Evolutionary conservation across 169 alveolate species (phyloP).

Genomic region (Eimeria acervulina): DNA sequence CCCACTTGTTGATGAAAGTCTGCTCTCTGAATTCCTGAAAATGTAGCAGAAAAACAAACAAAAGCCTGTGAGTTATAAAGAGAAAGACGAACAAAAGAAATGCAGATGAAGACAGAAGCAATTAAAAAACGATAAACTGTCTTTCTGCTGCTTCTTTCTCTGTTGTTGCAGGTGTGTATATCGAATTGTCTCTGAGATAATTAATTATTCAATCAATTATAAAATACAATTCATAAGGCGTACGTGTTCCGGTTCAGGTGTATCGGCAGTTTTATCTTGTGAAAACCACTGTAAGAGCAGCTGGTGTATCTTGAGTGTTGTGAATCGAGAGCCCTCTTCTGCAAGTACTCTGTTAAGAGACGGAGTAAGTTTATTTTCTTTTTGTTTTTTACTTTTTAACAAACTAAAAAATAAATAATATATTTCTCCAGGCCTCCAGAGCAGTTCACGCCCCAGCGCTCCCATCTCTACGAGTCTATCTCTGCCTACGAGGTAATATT

Average conservation of each 20-base stretch:
- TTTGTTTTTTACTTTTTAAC: not conserved
- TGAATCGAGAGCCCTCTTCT: conserved; percentile 1
- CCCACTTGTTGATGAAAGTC: not conserved
- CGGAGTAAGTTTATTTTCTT: not conserved
- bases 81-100: not conserved
- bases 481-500: conserved; percentile 58
- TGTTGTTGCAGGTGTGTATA: too few relatives aligned
- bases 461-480: conserved; percentile 71
- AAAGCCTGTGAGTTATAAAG: too few relatives aligned
- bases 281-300: not conserved
- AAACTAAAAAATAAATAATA: not conserved
- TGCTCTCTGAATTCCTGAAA: conserved; percentile 20
- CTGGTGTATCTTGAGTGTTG: conserved; percentile 3
- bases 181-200: too few relatives aligned
- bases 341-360: not conserved
- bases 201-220: not conserved
- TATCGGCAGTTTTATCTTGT: not conserved
- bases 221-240: not conserved
- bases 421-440: conserved; percentile 48
- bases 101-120: not conserved
- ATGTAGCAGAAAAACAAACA: not conserved
- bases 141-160: too few relatives aligned
- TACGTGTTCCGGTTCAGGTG: not conserved
- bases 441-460: conserved; percentile 60
- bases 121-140: too few relatives aligned